Percentiles rank a stretch among this genome's conserved stretches.
These are phyloP conservation scores for Cryptosporidium meleagridis DNA, from an alignment of 169 alveolate genomes.

Conservation along the genomic window DNA sequence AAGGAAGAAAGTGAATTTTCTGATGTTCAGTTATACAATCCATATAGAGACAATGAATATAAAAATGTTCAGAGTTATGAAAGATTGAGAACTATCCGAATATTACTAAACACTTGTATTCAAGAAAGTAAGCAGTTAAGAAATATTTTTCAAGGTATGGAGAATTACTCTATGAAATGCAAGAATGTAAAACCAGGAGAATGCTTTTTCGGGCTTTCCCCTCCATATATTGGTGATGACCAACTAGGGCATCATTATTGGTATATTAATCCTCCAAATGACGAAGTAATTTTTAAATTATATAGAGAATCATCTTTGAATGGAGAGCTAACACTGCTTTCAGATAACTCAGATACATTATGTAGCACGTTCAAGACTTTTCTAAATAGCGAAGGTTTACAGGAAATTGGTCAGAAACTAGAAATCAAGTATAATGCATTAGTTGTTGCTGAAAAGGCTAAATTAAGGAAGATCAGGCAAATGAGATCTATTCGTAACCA, in stretches of 20 bases:
- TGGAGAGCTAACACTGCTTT: constrained; percentile 35
- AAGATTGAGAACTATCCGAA: constrained; percentile 59
- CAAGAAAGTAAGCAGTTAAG: constrained; percentile 67
- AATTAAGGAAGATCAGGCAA: constrained; percentile 62
- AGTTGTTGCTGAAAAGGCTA: constrained; percentile 68
- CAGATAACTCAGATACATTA: constrained; percentile 67
- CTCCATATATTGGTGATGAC: constrained; percentile 53
- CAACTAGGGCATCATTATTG: constrained; percentile 50
- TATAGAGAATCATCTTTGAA: constrained; percentile 37
- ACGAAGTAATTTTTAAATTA: constrained; percentile 39
- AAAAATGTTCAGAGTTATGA: constrained; percentile 41
- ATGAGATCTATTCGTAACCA: constrained; percentile 71
- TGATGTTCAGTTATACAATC: constrained; percentile 26
- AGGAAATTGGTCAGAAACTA: constrained; percentile 45
- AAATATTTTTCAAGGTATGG: constrained; percentile 37
- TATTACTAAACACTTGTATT: constrained; percentile 51
- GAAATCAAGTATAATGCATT: constrained; percentile 43
- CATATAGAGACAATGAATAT: constrained; percentile 67
- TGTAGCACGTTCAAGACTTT: constrained; percentile 50
- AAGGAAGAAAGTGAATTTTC: constrained; percentile 6
- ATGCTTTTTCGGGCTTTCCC: constrained; percentile 63
- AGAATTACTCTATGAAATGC: constrained; percentile 31
- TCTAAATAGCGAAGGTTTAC: constrained; percentile 5
- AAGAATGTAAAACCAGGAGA: constrained; percentile 36
- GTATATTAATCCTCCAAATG: constrained; percentile 64